Conservation (phyloP, 2,329 filamentous ascomycete species). For the Xylariaceae sp. region DNA sequence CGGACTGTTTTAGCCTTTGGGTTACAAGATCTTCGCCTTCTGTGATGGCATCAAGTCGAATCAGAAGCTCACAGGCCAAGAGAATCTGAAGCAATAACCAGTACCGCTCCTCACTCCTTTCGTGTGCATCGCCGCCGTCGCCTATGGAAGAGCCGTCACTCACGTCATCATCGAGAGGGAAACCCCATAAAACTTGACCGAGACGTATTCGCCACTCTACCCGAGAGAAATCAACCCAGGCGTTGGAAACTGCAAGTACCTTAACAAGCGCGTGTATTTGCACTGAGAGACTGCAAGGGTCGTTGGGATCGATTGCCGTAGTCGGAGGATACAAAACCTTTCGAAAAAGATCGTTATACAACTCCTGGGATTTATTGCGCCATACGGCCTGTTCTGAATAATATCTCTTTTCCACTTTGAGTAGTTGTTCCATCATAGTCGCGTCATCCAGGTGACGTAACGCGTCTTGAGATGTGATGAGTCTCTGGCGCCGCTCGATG, state of each 20-base stretch:
- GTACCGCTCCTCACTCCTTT: slow-evolving; percentile 57
- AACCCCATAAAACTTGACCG: slow-evolving; percentile 65
- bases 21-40: slow-evolving; percentile 52
- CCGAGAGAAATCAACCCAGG: slow-evolving; percentile 70
- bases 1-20: slow-evolving; percentile 47
- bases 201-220: slow-evolving; percentile 70
- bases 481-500: slow-evolving; percentile 52
- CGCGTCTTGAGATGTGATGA: slow-evolving; percentile 48
- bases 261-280: slow-evolving; percentile 65
- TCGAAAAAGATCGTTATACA: slow-evolving; percentile 58
- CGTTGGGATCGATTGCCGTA: slow-evolving; percentile 49
- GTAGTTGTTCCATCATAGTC: slow-evolving; percentile 53
- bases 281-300: slow-evolving; percentile 59
- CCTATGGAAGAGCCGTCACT: slow-evolving; percentile 48
- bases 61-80: slow-evolving; percentile 58
- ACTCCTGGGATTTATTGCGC: slow-evolving; percentile 46
- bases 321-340: slow-evolving; percentile 54
- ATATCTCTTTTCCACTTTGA: slow-evolving; percentile 51
- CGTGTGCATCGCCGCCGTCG: slow-evolving; percentile 43
- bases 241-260: slow-evolving; percentile 57
- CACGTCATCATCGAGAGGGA: slow-evolving; percentile 45
- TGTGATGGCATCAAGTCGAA: slow-evolving; percentile 58
- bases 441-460: slow-evolving; percentile 51
- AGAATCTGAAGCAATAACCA: slow-evolving; percentile 63
- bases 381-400: slow-evolving; percentile 46